Evolutionary conservation across 1,139 yeast genomes (phyloP), one percentile per base, ranked within the genome.

Genomic region (Eremothecium cymbalariae): DNA sequence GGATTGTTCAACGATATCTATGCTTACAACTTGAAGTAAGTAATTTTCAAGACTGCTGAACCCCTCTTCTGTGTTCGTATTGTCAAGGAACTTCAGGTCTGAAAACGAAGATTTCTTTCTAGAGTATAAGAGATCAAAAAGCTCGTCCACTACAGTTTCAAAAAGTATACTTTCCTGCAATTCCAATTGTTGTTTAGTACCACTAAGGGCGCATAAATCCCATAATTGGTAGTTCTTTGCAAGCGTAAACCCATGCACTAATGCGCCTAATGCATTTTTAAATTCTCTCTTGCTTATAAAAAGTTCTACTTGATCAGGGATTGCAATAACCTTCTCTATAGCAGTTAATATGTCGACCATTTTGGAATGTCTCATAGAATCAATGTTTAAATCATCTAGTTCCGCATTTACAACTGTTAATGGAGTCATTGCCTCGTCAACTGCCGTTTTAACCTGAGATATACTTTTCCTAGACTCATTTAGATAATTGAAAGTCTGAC

Each of bases 111-210:
- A 29, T 5, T 44, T 43, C n/a, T 49, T 41, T 47, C 78, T 81
- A 37, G 83, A 64, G 52, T 83, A 88, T 13, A 86, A 64, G 40
- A 84, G 82, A 38, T 69, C 72, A 42, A 76, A 79, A 28, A 86
- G 62, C 52, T 86, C 95, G 44, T 83, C 95, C 14, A 84, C 64
- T 18, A 86, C 64, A 50, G 75, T 75, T 38, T 79, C 85, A 49
- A 81, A 80, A 30, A 88, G 59, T 34, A 70, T 68, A 50, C 66
- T 77, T 27, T 77, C 74, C 48, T 83, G 94, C 5, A 68, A 54
- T 32, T 73, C 73, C 24, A 85, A 62, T 45, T 77, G 78, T 24
- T 65, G 65, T 41, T 71, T 75, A 9, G 78, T 61, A 4, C 76
- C 68, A 28, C 61, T 60, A 57, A 85, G 64, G 0, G 83, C 77